phyloP scores from a whole-genome alignment of 208 protist genomes.

The Strigomonas culicis region DNA sequence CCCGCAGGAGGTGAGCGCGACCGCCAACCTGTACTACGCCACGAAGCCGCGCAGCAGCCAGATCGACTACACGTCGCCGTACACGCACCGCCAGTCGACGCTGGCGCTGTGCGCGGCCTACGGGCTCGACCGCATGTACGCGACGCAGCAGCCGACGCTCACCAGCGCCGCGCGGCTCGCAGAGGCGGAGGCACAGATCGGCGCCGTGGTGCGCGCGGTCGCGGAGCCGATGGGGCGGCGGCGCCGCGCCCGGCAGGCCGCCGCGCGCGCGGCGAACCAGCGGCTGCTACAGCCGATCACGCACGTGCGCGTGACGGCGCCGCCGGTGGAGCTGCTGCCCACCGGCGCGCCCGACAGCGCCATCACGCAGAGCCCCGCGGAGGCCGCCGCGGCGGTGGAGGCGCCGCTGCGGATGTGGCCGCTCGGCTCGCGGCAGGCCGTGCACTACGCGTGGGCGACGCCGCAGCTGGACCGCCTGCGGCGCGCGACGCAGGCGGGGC shows the following conservation, averaged over 20 bases:
- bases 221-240: conserved; percentile 45
- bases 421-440: conserved; percentile 50
- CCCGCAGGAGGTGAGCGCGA: conserved; percentile 62
- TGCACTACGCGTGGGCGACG: conserved; percentile 59
- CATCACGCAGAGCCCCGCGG: conserved; percentile 3
- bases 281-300: conserved; percentile 40
- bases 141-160: conserved; percentile 65
- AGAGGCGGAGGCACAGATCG: conserved; percentile 54
- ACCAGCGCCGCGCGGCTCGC: conserved; percentile 50
- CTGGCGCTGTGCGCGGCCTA: conserved; percentile 56
- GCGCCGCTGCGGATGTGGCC: conserved; percentile 47
- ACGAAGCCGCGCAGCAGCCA: conserved; percentile 70
- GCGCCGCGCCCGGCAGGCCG: conserved; percentile 39
- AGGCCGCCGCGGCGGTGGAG: background rate
- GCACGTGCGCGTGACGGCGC: conserved; percentile 28
- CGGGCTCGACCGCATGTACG: conserved; percentile 56
- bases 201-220: conserved; percentile 24
- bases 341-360: conserved; percentile 25
- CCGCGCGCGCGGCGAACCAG: conserved; percentile 21
- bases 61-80: conserved; percentile 82
- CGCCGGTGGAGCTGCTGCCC: conserved; percentile 41
- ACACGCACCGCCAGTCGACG: conserved; percentile 68
- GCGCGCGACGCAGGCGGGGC: conserved; percentile 16
- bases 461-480: conserved; percentile 43
- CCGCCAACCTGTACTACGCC: conserved; percentile 73